These are phyloP conservation scores for Cylindrodendrum hubeiense DNA, from an alignment of 2,329 filamentous ascomycete species.

Conservation along the genomic window DNA sequence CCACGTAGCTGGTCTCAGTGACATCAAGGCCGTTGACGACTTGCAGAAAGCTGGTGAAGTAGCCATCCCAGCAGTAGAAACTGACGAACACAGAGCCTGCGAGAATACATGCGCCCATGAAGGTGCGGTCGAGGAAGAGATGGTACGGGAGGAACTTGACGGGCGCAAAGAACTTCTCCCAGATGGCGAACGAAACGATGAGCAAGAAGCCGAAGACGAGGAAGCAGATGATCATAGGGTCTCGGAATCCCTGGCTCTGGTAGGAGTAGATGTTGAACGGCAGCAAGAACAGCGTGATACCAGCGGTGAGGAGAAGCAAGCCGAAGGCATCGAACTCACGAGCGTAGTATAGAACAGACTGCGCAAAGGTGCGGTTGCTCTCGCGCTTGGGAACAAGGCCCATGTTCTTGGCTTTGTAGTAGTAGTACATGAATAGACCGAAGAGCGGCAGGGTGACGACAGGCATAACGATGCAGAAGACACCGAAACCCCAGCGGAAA, in stretches of 20 bases:
- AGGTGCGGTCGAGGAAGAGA: constrained; percentile 62
- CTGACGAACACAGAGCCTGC: constrained; percentile 55
- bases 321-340: constrained; percentile 72
- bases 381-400: constrained; percentile 61
- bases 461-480: constrained; percentile 74
- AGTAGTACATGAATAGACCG: constrained; percentile 66
- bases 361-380: constrained; percentile 67
- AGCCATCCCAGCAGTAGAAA: constrained; percentile 62
- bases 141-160: constrained; percentile 69
- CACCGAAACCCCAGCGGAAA: constrained; percentile 77
- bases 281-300: constrained; percentile 70
- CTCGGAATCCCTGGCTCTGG: constrained; percentile 60
- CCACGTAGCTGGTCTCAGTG: constrained; percentile 62
- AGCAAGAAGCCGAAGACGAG: constrained; percentile 68
- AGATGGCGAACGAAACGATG: constrained; percentile 66
- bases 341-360: constrained; percentile 63
- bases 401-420: constrained; percentile 64
- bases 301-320: constrained; percentile 64
- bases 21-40: constrained; percentile 63
- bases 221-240: constrained; percentile 64
- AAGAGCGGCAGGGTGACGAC: constrained; percentile 71
- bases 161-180: constrained; percentile 68
- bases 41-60: constrained; percentile 65
- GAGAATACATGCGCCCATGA: constrained; percentile 60
- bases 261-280: constrained; percentile 68